These are phyloP conservation scores for Corylus heterophylla DNA, from an alignment of 306 rosid genomes.

Conservation along the genomic window DNA sequence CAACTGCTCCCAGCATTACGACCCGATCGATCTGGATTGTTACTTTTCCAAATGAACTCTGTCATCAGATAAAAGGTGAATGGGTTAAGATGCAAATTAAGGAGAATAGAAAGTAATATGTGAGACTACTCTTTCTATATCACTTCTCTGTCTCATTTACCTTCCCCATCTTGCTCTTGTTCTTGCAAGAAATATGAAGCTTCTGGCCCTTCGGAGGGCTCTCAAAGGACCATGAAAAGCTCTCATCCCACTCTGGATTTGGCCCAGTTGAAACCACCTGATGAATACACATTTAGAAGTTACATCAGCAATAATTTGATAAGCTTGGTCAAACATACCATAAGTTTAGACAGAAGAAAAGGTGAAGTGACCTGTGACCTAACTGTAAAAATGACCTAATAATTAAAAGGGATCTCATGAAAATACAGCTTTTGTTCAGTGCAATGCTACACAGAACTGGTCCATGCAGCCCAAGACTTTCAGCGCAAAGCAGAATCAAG, in stretches of 20 bases:
- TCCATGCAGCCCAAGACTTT: neutral
- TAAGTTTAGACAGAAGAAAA: neutral
- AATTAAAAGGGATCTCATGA: neutral
- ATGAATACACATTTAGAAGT: slow-evolving; percentile 20
- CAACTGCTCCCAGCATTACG: slow-evolving; percentile 96
- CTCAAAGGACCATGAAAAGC: slow-evolving; percentile 95
- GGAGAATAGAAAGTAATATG: neutral
- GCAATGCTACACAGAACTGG: neutral
- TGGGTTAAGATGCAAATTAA: slow-evolving; percentile 2
- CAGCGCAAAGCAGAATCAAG: neutral
- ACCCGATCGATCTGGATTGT: slow-evolving; percentile 96
- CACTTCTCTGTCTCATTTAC: slow-evolving; percentile 34
- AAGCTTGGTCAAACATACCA: neutral
- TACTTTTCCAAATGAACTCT: slow-evolving; percentile 96
- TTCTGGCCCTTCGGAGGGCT: slow-evolving; percentile 99
- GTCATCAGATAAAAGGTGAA: slow-evolving; percentile 31
- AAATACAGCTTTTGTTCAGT: neutral
- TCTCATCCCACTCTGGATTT: slow-evolving; percentile 96
- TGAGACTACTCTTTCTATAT: neutral
- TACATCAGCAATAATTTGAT: neutral
- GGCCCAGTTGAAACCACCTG: slow-evolving; percentile 97
- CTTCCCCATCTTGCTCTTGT: slow-evolving; percentile 99
- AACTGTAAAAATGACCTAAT: neutral
- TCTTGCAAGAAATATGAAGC: slow-evolving; percentile 97
- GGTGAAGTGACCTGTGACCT: neutral